Evolutionary conservation across 2,329 filamentous ascomycete species (phyloP), one percentile per base, ranked within the genome.

Genomic region (Dactylonectria macrodidyma): DNA sequence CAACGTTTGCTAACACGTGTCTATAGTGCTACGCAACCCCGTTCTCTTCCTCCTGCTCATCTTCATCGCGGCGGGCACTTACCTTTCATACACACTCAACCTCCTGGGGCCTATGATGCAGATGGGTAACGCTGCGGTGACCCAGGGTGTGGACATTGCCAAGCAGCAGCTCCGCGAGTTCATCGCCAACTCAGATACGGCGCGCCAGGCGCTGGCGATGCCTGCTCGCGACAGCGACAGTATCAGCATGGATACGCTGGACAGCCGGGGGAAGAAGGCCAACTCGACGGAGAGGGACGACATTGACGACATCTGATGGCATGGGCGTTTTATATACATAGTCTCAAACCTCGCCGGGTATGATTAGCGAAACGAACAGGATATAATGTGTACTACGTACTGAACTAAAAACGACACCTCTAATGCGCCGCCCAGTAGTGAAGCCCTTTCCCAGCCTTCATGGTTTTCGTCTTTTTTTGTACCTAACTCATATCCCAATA

Each of bases 71-170:
- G 89, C 92, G 60, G 95, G 89, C 63, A 93, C 92, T 3, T 99
- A 98, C 77, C 86, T 98, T 33, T 96, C 95, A 4, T 98, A 96
- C 82, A 95, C 91, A 38, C 91, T 99, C 73, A 98, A 98, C 80
- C 90, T 99, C 16, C 95, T 97, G 84, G 96, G 96, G 1, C 96
- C 96, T 0, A 98, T 99, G 86, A 86, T 97, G 74, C 95, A 97
- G 78, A 98, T 99, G 94, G 89, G 90, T 72, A 96, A 96, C 75
- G 96, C 96, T 14, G 96, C 96, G 4, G 92, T 90, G 55, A 87
- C 88, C 70, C 96, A 99, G 83, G 96, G 93, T 8, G 77, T 97
- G 34, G 94, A 97, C 74, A 94, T 99, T 73, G 93, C 94, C 78
- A 98, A 97, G 85, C 92, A 96, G 84, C 92, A 93, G 75, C 88